Conservation (phyloP, 768 basidiomycete species). For the Russula foetens region DNA sequence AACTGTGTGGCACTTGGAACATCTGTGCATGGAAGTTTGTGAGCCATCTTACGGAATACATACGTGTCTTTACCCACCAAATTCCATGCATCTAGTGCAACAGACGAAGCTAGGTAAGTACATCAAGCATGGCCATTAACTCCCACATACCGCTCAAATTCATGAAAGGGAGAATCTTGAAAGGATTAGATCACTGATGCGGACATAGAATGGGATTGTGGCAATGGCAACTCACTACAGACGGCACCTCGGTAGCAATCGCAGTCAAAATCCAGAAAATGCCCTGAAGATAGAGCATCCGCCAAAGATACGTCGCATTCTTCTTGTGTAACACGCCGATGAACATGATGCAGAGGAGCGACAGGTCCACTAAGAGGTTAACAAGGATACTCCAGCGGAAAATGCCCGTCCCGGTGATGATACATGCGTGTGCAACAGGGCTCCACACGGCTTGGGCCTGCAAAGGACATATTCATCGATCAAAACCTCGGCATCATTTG, state of each 20-base stretch:
- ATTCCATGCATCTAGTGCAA: slow-evolving; percentile 14
- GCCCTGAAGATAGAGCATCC: slow-evolving; percentile 17
- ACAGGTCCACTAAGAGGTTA: slow-evolving; percentile 16
- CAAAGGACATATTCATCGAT: not conserved
- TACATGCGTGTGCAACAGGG: not conserved
- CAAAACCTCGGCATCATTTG: too few relatives aligned
- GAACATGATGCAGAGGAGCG: slow-evolving; percentile 15
- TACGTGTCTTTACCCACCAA: not conserved
- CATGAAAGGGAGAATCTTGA: slow-evolving; percentile 13
- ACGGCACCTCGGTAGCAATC: slow-evolving; percentile 9
- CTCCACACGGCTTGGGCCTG: slow-evolving; percentile 2
- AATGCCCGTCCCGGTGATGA: slow-evolving; percentile 1
- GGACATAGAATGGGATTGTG: not conserved
- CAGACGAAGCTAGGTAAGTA: not conserved
- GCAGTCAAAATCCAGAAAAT: slow-evolving; percentile 14
- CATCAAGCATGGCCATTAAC: not conserved
- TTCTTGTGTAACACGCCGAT: slow-evolving; percentile 13
- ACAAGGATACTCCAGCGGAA: slow-evolving; percentile 16
- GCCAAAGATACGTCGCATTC: slow-evolving; percentile 17
- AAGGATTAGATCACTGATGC: not conserved
- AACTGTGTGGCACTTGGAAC: slow-evolving; percentile 20
- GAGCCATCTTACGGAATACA: not conserved
- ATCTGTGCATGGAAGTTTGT: slow-evolving; percentile 4
- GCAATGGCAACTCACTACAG: slow-evolving; percentile 4
- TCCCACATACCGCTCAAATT: slow-evolving; percentile 13